phyloP scores from a whole-genome alignment of 2,329 filamentous ascomycete genomes.

The Colletotrichum phormii region DNA sequence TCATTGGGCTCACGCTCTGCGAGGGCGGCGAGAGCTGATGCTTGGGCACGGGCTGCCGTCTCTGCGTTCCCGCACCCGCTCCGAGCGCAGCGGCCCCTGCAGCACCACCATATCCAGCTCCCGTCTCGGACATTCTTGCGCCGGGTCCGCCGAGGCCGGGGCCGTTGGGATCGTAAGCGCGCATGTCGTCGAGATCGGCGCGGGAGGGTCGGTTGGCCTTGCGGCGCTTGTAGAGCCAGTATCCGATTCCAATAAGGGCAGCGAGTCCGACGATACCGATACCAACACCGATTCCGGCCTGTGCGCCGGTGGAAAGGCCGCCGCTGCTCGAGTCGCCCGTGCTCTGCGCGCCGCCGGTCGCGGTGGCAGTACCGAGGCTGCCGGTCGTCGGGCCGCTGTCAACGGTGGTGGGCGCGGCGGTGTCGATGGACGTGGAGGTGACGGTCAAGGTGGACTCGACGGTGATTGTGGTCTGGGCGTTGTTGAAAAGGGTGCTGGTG shows the following conservation, averaged over 20 bases:
- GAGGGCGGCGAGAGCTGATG: conserved; percentile 25
- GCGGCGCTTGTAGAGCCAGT: conserved; percentile 39
- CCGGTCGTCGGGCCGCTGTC: conserved; percentile 42
- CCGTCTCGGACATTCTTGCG: conserved; percentile 28
- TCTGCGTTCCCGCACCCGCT: conserved; percentile 3
- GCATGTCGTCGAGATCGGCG: conserved; percentile 40
- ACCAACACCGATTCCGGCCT: conserved; percentile 57
- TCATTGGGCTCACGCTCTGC: conserved; percentile 32
- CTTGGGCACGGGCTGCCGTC: conserved; percentile 24
- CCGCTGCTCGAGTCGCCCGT: conserved; percentile 26
- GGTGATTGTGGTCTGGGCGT: conserved; percentile 53
- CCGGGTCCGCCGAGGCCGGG: conserved; percentile 19
- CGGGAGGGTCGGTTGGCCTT: conserved; percentile 33
- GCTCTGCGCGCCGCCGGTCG: background rate
- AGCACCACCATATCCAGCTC: background rate
- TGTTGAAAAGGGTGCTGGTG: conserved; percentile 38
- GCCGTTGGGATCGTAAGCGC: conserved; percentile 54
- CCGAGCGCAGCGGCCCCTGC: background rate
- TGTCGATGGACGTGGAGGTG: conserved; percentile 48
- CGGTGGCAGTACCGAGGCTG: conserved; percentile 39
- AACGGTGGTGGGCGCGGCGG: conserved; percentile 42
- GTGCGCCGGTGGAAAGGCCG: conserved; percentile 54
- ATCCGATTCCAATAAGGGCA: conserved; percentile 37
- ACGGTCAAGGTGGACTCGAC: conserved; percentile 50
- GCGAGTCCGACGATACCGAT: conserved; percentile 50